Conservation (phyloP, 306 rosid genomes). For the Crataegus laevigata region DNA sequence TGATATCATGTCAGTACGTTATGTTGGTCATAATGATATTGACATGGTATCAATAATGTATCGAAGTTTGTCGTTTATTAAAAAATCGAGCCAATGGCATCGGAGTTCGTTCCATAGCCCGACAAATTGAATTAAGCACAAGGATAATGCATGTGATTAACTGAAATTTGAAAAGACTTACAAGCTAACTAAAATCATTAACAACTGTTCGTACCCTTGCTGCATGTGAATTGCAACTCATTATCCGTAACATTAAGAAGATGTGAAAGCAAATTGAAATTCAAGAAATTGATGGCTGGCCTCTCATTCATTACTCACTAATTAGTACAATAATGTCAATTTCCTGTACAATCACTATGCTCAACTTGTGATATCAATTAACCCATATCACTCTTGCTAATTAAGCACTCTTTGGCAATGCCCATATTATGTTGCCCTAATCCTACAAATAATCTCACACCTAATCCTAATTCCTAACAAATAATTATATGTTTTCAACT, state of each 20-base stretch:
- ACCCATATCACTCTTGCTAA: neutral
- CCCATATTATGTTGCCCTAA: conserved; percentile 7
- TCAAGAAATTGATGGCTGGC: neutral
- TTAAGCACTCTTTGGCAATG: conserved; percentile 3
- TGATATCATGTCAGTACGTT: no score
- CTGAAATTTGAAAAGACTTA: neutral
- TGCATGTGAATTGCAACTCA: neutral
- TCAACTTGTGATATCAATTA: conserved; percentile 1
- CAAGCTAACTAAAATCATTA: neutral
- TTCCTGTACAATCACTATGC: conserved; percentile 2
- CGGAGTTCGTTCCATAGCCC: no score
- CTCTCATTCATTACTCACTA: neutral
- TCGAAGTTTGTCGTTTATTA: no score
- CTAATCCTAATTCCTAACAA: conserved; percentile 3
- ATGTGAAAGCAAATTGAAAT: neutral
- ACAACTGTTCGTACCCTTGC: neutral
- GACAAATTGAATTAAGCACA: neutral
- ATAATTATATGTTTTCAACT: neutral
- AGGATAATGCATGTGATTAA: neutral
- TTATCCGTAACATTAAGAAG: no score
- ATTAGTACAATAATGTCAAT: neutral
- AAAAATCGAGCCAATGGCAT: no score
- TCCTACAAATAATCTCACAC: conserved; percentile 12
- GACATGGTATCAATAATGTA: no score
- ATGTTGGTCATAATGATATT: no score